A percentile compares a stretch with the other conserved stretches of the same genome.
Conservation (phyloP, 2,329 filamentous ascomycete genomes). For the Aspergillus ruber region DNA sequence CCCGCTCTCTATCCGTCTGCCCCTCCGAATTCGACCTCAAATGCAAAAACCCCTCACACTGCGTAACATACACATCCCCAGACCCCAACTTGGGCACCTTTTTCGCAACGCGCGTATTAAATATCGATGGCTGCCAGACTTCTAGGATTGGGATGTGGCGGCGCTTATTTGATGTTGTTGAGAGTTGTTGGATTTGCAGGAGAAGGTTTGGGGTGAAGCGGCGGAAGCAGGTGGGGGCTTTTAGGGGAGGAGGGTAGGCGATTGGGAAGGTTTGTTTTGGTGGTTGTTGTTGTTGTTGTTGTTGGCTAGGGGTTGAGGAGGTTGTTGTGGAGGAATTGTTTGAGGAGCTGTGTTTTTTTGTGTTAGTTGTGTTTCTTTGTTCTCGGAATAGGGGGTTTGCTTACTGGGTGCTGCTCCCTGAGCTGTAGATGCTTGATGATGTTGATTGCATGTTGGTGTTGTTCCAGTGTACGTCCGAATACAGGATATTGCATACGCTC, state of each 20-base stretch:
- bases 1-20: neutral
- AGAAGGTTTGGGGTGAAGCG: constrained; percentile 20
- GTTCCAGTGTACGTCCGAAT: neutral
- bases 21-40: neutral
- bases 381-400: neutral
- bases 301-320: neutral
- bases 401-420: neutral
- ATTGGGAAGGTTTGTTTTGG: constrained; percentile 18
- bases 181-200: constrained; percentile 29
- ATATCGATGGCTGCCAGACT: constrained; percentile 22
- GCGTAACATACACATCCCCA: constrained; percentile 23
- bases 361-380: neutral
- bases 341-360: neutral
- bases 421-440: neutral
- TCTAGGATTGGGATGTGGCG: constrained; percentile 24
- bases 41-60: constrained; percentile 19
- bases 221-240: constrained; percentile 19
- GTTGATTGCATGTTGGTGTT: neutral
- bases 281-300: constrained; percentile 12
- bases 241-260: constrained; percentile 22
- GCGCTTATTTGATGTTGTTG: constrained; percentile 5
- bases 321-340: neutral
- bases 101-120: constrained; percentile 15
- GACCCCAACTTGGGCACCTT: constrained; percentile 17
- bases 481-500: neutral